Conservation (phyloP, 768 basidiomycete genomes). For the Rhodocollybia butyracea region DNA sequence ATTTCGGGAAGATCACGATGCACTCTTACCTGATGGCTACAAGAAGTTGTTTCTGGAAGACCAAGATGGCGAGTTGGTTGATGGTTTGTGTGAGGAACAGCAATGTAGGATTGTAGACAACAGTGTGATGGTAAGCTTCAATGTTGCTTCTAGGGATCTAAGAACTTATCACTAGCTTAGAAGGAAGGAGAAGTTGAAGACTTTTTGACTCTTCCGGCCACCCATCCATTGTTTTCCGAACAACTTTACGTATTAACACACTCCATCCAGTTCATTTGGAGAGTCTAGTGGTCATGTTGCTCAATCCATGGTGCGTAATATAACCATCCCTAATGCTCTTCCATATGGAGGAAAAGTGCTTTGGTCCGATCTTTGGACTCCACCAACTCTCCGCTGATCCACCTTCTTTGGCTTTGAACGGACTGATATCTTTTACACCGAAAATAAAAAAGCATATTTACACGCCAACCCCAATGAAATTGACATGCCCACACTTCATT, state of each 20-base stretch:
- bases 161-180: no score
- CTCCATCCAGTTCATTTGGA: neutral
- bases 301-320: neutral
- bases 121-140: no score
- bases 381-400: neutral
- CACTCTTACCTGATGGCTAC: neutral
- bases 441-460: neutral
- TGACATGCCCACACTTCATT: neutral
- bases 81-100: neutral
- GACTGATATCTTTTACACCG: neutral
- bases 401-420: neutral
- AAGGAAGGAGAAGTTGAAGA: no score
- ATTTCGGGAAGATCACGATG: neutral
- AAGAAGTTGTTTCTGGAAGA: neutral
- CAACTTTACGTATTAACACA: no score
- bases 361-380: neutral
- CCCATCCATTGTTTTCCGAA: no score
- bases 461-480: neutral
- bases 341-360: neutral
- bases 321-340: neutral
- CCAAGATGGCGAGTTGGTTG: neutral
- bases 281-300: neutral
- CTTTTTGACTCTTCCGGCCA: no score
- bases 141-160: no score
- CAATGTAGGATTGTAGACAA: neutral